These are phyloP conservation scores for Anaeromyces robustus DNA, from an alignment of 192 early-diverging fungal species.

Conservation along the genomic window DNA sequence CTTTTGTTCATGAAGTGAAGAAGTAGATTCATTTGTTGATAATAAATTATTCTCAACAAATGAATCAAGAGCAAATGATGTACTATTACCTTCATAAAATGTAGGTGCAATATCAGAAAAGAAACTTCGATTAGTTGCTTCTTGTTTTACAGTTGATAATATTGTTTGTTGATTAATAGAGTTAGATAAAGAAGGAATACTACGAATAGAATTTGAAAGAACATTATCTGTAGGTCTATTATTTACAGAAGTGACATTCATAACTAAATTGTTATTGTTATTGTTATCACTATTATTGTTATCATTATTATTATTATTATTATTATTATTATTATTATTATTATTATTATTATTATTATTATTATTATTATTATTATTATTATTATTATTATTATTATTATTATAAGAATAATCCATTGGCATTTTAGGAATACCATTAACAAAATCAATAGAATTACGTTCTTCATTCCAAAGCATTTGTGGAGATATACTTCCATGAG, in stretches of 20 bases:
- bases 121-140: neutral
- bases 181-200: neutral
- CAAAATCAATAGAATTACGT: neutral
- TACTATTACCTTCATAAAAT: neutral
- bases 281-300: no score
- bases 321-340: no score
- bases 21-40: neutral
- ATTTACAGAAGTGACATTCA: no score
- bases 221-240: no score
- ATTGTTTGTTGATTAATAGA: neutral
- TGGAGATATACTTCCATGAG: neutral
- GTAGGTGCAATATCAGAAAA: neutral
- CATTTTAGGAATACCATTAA: no score
- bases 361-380: no score
- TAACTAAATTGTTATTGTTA: no score
- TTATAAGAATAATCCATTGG: no score
- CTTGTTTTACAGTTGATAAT: neutral
- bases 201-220: neutral
- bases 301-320: no score
- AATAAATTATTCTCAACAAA: neutral
- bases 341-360: no score
- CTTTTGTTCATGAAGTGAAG: neutral
- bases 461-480: neutral
- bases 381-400: no score
- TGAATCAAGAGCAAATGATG: neutral